A percentile compares a stretch with the other conserved stretches of the same genome.
Conservation (phyloP, 306 rosid species). For the Sicyos baderoa region DNA sequence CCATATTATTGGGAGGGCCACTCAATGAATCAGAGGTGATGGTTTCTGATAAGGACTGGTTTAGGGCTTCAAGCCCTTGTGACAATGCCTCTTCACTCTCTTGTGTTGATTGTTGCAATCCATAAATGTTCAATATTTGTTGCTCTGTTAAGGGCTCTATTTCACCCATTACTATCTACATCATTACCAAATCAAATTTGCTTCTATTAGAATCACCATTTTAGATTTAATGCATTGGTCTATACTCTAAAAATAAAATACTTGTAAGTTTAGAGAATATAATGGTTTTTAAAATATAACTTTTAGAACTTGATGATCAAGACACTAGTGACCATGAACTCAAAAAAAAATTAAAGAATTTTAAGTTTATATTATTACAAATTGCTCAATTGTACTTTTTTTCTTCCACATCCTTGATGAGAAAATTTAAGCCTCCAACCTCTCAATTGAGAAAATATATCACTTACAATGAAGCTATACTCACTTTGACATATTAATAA, state of each 20-base stretch:
- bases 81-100: constrained; percentile 78
- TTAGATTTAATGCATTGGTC: background rate
- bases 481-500: background rate
- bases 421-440: too few species aligned
- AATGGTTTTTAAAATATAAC: too few species aligned
- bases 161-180: constrained; percentile 50
- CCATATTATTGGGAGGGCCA: constrained; percentile 58
- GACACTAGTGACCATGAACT: too few species aligned
- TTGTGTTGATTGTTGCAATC: constrained; percentile 80
- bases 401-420: too few species aligned
- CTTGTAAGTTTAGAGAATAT: background rate
- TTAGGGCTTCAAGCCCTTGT: constrained; percentile 73
- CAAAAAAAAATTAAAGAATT: too few species aligned
- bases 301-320: too few species aligned
- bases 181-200: too few species aligned
- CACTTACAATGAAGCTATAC: too few species aligned
- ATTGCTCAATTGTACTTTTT: too few species aligned
- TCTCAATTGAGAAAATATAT: too few species aligned
- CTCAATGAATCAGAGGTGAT: constrained; percentile 69
- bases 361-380: too few species aligned
- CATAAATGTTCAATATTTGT: constrained; percentile 71
- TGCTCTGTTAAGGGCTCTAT: constrained; percentile 89
- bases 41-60: constrained; percentile 66
- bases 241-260: too few species aligned
- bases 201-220: background rate